Evolutionary conservation across 805 yeast species (phyloP), one percentile per base, ranked within the genome.

Genomic region (Ogataea trehaloabstinens): DNA sequence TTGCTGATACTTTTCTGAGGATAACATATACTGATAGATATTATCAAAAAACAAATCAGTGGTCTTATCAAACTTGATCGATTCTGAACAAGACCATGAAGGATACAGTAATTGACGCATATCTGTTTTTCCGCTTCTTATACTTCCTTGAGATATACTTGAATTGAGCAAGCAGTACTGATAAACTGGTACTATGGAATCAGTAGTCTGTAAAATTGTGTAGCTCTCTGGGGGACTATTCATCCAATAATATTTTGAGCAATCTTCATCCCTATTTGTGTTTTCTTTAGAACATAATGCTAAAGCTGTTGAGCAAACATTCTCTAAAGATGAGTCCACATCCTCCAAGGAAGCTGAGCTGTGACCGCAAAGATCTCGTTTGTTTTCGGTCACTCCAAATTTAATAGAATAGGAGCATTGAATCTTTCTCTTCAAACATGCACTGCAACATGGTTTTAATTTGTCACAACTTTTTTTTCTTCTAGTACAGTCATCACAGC

Each of bases 381-480:
- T 28, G 18, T n/a, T 28, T 7, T n/a, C 8, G 13, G 15, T n/a
- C 31, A 10, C 15, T 12, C 15, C 13, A 16, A 28, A 8, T 17
- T 24, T 19, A n/a, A 29, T 31, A 11, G 39, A 20, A 38, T 76
- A 71, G 11, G 68, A 52, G 45, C 71, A 74, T 0, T 67, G 64
- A 13, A 67, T 70, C 3, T 72, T 71, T 1, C 73, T 67, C 45
- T 64, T 63, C 5, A 60, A 55, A 55, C 75, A 70, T 20, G 66
- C 67, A 3, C 65, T 60, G 51, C 76, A 70, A 22, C 66, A 68
- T 2, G 76, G 75, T 40, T 70, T 61, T 19, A 58, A 55, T 44
- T 70, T 67, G 47, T 69, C 74, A 58, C 76, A 71, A 34, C 66
- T 66, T 16, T 71, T 75, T 47, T 71, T 73, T 34, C 77, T 52